phyloP scores from a whole-genome alignment of 805 yeast genomes.

The Candida dendrica region DNA sequence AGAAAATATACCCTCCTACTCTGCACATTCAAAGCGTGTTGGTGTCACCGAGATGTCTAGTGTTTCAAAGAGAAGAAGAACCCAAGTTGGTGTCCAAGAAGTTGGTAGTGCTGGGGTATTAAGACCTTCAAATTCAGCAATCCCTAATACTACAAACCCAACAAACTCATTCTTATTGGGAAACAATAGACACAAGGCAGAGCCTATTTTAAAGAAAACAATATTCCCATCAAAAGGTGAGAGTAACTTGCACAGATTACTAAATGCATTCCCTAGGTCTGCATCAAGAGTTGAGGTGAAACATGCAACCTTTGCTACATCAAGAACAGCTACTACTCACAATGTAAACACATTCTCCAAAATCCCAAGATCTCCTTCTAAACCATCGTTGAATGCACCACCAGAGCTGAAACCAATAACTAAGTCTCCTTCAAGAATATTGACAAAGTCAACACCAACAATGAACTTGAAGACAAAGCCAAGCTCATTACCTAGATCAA shows the following conservation, averaged over 20 bases:
- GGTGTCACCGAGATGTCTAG: slow-evolving; percentile 10
- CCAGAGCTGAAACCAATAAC: not conserved
- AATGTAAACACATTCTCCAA: not conserved
- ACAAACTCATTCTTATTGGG: not conserved
- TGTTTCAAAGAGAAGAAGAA: slow-evolving; percentile 18
- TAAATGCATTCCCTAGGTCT: slow-evolving; percentile 1
- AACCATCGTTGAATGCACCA: slow-evolving; percentile 1
- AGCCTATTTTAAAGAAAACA: not conserved
- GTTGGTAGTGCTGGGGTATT: slow-evolving; percentile 1
- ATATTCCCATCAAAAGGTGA: slow-evolving; percentile 7
- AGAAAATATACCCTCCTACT: slow-evolving; percentile 17
- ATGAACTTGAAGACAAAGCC: not conserved
- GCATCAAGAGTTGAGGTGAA: not conserved
- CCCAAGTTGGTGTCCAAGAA: slow-evolving; percentile 11
- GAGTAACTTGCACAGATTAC: slow-evolving; percentile 5
- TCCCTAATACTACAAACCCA: not conserved
- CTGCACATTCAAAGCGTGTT: slow-evolving; percentile 16
- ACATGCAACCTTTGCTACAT: not conserved
- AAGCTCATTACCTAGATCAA: slow-evolving; percentile 1
- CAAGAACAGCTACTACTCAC: not conserved
- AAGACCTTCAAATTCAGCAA: not conserved
- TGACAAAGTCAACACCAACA: not conserved
- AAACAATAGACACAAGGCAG: no score
- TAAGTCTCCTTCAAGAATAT: not conserved
- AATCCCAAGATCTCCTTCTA: slow-evolving; percentile 9